Percentiles rank a stretch among this genome's conserved stretches.
These are phyloP conservation scores for Leccinum pellstonianum DNA, from an alignment of 768 basidiomycete species.

Conservation along the genomic window DNA sequence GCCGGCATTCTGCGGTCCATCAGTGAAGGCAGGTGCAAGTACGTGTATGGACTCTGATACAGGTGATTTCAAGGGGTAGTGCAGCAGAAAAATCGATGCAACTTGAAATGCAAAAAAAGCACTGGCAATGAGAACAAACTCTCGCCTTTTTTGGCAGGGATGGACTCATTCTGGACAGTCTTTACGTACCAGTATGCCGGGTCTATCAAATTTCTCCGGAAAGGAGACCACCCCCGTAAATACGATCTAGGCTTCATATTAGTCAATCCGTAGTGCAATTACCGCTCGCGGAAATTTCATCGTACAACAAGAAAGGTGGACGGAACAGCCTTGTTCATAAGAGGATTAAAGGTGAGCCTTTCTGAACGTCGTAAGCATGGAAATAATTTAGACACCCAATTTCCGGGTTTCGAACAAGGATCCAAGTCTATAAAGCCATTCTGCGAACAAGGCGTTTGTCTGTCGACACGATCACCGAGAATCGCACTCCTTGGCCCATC, in stretches of 20 bases:
- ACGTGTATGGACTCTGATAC: slow-evolving; percentile 2
- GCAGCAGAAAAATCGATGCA: slow-evolving; percentile 21
- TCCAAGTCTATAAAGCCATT: slow-evolving; percentile 13
- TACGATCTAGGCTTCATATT: slow-evolving; percentile 27
- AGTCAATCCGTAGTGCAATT: slow-evolving; percentile 28
- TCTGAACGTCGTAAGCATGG: slow-evolving; percentile 7
- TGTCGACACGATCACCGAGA: slow-evolving; percentile 16
- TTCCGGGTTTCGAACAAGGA: slow-evolving; percentile 25
- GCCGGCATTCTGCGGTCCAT: slow-evolving; percentile 5
- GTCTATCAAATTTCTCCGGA: slow-evolving; percentile 19
- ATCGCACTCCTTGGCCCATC: slow-evolving; percentile 19
- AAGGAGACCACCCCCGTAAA: slow-evolving; percentile 22
- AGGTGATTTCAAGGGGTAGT: neutral
- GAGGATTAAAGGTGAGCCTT: slow-evolving; percentile 4
- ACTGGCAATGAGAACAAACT: slow-evolving; percentile 10
- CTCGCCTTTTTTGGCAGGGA: slow-evolving; percentile 28
- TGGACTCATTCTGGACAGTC: slow-evolving; percentile 11
- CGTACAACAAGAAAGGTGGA: slow-evolving; percentile 27
- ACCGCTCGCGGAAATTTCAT: slow-evolving; percentile 31
- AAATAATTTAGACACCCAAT: slow-evolving; percentile 21
- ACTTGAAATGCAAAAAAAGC: slow-evolving; percentile 7
- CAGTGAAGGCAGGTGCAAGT: neutral
- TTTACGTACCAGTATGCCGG: slow-evolving; percentile 27
- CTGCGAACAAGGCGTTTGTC: slow-evolving; percentile 7
- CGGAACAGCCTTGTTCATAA: slow-evolving; percentile 14